phyloP scores from a whole-genome alignment of 768 basidiomycete species.

The Auriscalpium orientale region DNA sequence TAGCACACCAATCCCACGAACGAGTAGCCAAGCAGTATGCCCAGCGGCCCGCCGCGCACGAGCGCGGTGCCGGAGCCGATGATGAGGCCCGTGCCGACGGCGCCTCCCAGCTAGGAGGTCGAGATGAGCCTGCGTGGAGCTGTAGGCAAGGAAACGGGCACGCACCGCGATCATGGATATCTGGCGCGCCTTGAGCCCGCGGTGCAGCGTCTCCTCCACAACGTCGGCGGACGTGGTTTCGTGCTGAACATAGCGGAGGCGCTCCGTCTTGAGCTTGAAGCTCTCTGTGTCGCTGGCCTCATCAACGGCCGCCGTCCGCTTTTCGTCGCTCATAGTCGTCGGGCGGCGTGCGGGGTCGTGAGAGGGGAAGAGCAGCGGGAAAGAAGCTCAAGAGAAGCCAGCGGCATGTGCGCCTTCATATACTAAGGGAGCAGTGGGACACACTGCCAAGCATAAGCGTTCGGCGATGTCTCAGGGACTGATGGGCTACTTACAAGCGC shows the following conservation, averaged over 20 bases:
- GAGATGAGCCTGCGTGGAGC: neutral
- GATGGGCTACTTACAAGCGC: no score
- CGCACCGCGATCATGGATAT: conserved; percentile 34
- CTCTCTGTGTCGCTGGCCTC: neutral
- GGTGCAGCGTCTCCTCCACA: conserved; percentile 25
- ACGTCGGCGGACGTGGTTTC: conserved; percentile 17
- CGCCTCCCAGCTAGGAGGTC: conserved; percentile 23
- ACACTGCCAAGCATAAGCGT: no score
- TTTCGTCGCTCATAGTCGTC: neutral
- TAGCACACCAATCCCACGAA: conserved; percentile 53
- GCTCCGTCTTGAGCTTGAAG: neutral
- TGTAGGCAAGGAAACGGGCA: neutral
- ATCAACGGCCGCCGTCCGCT: neutral
- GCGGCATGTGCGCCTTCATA: no score
- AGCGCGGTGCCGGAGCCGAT: conserved; percentile 50
- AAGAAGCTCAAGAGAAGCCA: neutral
- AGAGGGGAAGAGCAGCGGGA: neutral
- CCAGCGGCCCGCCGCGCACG: conserved; percentile 46
- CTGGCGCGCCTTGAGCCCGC: conserved; percentile 26
- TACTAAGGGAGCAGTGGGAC: no score
- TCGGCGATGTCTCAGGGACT: no score
- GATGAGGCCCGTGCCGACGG: conserved; percentile 27
- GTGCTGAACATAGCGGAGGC: neutral
- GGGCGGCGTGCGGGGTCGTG: neutral
- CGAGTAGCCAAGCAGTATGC: conserved; percentile 32